Base-by-base conservation (phyloP, 768 basidiomycete species). In the Amanita phalloides region DNA sequence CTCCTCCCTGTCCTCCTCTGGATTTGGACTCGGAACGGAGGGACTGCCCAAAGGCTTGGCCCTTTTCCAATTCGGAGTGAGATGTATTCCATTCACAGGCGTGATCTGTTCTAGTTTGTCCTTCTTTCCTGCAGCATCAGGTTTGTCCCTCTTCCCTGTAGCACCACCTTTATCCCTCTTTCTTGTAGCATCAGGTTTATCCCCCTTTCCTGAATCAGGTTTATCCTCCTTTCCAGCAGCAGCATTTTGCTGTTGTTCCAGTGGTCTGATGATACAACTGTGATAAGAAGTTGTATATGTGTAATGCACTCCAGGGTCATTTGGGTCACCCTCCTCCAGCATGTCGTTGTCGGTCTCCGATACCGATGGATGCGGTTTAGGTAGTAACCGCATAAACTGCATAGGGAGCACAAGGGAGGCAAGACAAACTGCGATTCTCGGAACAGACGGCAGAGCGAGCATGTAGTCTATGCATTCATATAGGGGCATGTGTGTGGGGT, bases 401-500 rank as follows among this genome's bases (percentile, higher is more conserved):
- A 41, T 50, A 9, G 37, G 49, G 5, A 50, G 10, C 6, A 33
- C 6, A 23, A 43, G 20, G 30, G 49, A 30, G 4, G 7, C 20
- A 30, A 42, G 28, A 4, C 49, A 41, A 21, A 50, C 17, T 17
- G 49, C 49, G 9, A 50, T 35, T 20, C 36, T 38, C 9, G 41
- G 25, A 1, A 50, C 14, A 10, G 28, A 14, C 3, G 49, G 49
- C 4, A 30, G 3, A 21, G 39, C 39, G 25, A 50, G 39, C 2
- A 30, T 20, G n/a, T 43, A 33, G 33, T n/a, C n/a, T n/a, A n/a
- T n/a, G n/a, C n/a, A 43, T 4, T 50, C 49, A 25, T 50, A 50
- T 8, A 33, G n/a, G n/a, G 20, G 41, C 7, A 41, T 32, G 10
- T 41, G 20, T 23, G 39, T 20, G 10, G 41, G 49, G 17, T 50